Evolutionary conservation across 352 stramenopile genomes (phyloP).

Genomic region (Elongisporangium prolatum): DNA sequence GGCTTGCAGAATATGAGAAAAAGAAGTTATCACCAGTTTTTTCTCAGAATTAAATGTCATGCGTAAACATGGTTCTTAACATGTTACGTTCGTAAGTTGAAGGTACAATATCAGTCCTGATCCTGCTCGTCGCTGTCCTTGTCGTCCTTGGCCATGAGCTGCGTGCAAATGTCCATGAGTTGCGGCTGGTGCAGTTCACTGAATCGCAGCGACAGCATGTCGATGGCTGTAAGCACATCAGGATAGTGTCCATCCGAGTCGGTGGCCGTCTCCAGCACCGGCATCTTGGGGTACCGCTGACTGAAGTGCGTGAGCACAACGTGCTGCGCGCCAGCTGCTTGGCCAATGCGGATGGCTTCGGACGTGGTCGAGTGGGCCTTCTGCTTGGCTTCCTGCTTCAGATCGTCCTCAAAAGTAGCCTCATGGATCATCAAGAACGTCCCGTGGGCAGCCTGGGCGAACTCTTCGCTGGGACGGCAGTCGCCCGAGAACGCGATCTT

Average conservation of each 20-base stretch:
- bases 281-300: constrained; percentile 81
- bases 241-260: constrained; percentile 5
- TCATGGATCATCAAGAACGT: constrained; percentile 95
- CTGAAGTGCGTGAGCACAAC: constrained; percentile 97
- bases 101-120: constrained; percentile 5
- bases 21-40: not conserved
- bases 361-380: constrained; percentile 95
- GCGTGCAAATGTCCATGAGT: constrained; percentile 60
- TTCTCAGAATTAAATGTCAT: not conserved
- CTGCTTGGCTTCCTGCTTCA: constrained; percentile 89
- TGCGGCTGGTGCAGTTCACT: constrained; percentile 50
- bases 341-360: constrained; percentile 88
- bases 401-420: constrained; percentile 96
- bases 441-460: constrained; percentile 47
- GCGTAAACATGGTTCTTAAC: not conserved
- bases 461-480: constrained; percentile 84
- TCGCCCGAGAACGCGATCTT: constrained; percentile 94
- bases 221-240: constrained; percentile 57
- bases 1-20: not conserved
- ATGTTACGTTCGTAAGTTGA: not conserved
- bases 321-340: constrained; percentile 69
- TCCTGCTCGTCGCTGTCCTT: constrained; percentile 16
- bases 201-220: constrained; percentile 73
- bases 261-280: constrained; percentile 29
- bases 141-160: constrained; percentile 47